Evolutionary conservation across 441 rosid genomes (phyloP), one percentile per base, ranked within the genome.

Genomic region (Corymbia calophylla): DNA sequence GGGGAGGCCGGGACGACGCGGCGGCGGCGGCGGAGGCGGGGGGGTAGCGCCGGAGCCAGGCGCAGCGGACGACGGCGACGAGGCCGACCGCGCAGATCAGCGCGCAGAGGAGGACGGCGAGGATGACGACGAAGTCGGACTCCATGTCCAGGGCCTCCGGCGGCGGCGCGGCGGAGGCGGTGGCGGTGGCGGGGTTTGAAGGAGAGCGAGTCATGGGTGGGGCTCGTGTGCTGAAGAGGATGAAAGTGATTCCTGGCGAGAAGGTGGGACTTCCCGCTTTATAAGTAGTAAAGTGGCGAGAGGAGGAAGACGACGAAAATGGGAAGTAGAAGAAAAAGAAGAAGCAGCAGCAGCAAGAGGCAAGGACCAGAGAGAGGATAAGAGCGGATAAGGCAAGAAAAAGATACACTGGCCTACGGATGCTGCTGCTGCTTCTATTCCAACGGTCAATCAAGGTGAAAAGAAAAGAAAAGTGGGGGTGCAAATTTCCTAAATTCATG

Each of bases 71-170:
- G 88, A 90, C 88, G 12, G 91, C 89, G 70, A 90, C 44, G 89
- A 90, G 89, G 87, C 91, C 91, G 86, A 90, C 53, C 1, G 86
- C 66, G 86, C 89, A 90, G 51, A 90, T 90, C 19, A 90, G 89
- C 1, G 91, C 91, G 54, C 91, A 90, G 49, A 90, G 89, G 91
- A 90, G 91, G 31, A 87, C 91, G 51, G 89, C 89, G 56, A 90
- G 88, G 86, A 90, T 88, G 88, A 90, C 89, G 58, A 90, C 88
- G 86, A 90, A 90, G 88, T 90, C 89, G 27, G 91, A 88, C 88
- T 90, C 89, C 12, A 82, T 35, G 47, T 56, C 53, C 35, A 77
- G 6, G 60, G 32, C 8, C 3, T 77, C 53, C 8, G 39, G 47
- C 7, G 88, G 87, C 31, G 89, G 88, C 27, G 89, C 68, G 2